A percentile compares a stretch with the other conserved stretches of the same genome.
Evolutionary conservation across 306 rosid species (phyloP).

Genomic region (Casuarina cunninghamiana): DNA sequence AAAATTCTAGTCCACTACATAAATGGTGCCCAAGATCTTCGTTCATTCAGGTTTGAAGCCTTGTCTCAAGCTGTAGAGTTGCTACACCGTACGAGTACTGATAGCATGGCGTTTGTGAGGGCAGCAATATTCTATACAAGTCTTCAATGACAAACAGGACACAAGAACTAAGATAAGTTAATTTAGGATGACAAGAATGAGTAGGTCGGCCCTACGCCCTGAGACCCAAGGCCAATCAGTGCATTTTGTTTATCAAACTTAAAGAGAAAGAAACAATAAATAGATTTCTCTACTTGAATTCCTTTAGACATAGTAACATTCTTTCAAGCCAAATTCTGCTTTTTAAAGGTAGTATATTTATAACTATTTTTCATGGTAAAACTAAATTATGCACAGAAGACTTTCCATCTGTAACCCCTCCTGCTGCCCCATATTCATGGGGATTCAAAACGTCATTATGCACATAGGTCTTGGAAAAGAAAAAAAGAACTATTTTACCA

Average conservation of each 20-base stretch:
- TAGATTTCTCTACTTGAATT: background rate
- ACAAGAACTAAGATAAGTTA: background rate
- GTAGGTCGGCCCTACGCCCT: background rate
- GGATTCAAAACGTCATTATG: background rate
- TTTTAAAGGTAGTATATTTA: background rate
- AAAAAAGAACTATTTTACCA: too few relatives aligned
- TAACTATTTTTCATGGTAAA: background rate
- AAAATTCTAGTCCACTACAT: background rate
- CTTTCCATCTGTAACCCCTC: background rate
- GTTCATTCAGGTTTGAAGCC: background rate
- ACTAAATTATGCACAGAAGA: background rate
- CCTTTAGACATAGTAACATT: background rate
- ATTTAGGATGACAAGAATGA: background rate
- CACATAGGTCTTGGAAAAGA: background rate
- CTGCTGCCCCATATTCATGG: background rate
- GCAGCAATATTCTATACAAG: background rate
- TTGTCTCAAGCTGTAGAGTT: conserved; percentile 13
- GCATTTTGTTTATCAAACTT: background rate
- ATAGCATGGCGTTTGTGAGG: background rate
- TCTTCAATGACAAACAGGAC: background rate
- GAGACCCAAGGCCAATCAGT: too few relatives aligned
- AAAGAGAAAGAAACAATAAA: background rate
- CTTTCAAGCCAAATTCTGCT: background rate
- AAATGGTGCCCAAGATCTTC: background rate
- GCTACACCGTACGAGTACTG: background rate